Evolutionary conservation across 768 basidiomycete genomes (phyloP), one percentile per base, ranked within the genome.

Genomic region (Podaxis sp.): DNA sequence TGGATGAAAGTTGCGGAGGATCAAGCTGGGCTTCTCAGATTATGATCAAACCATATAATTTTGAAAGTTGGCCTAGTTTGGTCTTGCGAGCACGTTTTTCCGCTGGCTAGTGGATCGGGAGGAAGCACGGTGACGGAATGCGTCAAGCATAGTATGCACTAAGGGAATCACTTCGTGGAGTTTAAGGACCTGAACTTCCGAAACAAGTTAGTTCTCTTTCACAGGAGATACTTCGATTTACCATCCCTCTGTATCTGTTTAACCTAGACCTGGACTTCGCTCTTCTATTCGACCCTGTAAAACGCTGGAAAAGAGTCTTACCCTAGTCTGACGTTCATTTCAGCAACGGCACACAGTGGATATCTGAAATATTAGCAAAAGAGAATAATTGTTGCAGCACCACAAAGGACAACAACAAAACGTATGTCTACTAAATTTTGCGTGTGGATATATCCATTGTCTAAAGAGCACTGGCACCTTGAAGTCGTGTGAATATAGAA

Each of bases 401-500:
- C 58, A 54, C 24, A 48, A 48, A 37, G 37, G 52, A 55, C 46
- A 37, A 41, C 56, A 57, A 63, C 56, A 58, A 36, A 33, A 24
- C 40, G 58, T 53, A 56, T 60, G 49, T 60, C 54, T 64, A 59
- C 64, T 59, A 50, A 56, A 44, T 59, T 60, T 56, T 62, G 54
- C 37, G 54, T 50, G 24, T 56, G 24, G 26, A 49, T 49, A 38
- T 30, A 3, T 36, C 33, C 60, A 10, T 48, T 56, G 60, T 67
- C 72, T 77, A 80, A 67, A 80, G 73, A 69, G 80, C 80, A 69
- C 77, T 78, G 58, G 80, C 80, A 77, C 79, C 79, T 80, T 66
- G 58, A 33, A 37, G 36, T 46, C 37, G 24, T 41, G 33, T 49
- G 24, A 48, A 17, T 22, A 41, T 3, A 2, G 28, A 48, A 12